These are phyloP conservation scores for Plectosphaerella sp. DNA, from an alignment of 2,329 filamentous ascomycete species.

Conservation along the genomic window DNA sequence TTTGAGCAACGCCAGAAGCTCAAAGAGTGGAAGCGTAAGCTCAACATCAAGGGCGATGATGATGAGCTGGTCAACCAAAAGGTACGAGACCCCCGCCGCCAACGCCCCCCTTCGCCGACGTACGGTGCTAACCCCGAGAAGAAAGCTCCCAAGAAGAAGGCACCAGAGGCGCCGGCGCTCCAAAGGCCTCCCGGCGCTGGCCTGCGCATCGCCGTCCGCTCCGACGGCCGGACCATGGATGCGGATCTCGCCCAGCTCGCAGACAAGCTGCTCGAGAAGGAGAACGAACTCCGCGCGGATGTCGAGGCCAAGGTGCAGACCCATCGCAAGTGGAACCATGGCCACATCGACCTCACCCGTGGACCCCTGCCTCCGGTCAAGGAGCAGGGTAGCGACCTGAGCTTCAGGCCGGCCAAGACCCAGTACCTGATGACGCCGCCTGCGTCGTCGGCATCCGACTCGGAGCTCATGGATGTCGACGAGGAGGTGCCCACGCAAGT, in stretches of 20 bases:
- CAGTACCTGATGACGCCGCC: slow-evolving; percentile 66
- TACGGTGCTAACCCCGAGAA: slow-evolving; percentile 7
- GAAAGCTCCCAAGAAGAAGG: slow-evolving; percentile 69
- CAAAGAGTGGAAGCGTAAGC: slow-evolving; percentile 82
- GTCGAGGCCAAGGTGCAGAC: slow-evolving; percentile 85
- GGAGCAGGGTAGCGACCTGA: slow-evolving; percentile 55
- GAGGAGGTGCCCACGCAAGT: slow-evolving; percentile 29
- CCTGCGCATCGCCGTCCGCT: slow-evolving; percentile 64
- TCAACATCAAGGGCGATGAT: slow-evolving; percentile 88
- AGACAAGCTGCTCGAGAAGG: slow-evolving; percentile 75
- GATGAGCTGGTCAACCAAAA: slow-evolving; percentile 94
- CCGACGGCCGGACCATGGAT: slow-evolving; percentile 68
- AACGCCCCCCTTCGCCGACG: slow-evolving; percentile 19
- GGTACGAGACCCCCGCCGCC: slow-evolving; percentile 40
- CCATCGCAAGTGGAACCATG: slow-evolving; percentile 87
- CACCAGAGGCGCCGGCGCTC: slow-evolving; percentile 53
- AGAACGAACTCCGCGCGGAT: slow-evolving; percentile 73
- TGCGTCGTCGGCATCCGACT: slow-evolving; percentile 49
- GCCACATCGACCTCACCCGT: slow-evolving; percentile 83
- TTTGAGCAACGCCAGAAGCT: slow-evolving; percentile 80
- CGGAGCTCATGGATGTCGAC: slow-evolving; percentile 47
- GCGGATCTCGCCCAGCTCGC: slow-evolving; percentile 73
- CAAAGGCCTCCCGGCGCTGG: slow-evolving; percentile 55
- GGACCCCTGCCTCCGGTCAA: slow-evolving; percentile 76
- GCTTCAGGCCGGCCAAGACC: slow-evolving; percentile 68